A percentile compares a stretch with the other conserved stretches of the same genome.
phyloP scores from a whole-genome alignment of 345 rosid genomes.

The Clarkia xantiana region DNA sequence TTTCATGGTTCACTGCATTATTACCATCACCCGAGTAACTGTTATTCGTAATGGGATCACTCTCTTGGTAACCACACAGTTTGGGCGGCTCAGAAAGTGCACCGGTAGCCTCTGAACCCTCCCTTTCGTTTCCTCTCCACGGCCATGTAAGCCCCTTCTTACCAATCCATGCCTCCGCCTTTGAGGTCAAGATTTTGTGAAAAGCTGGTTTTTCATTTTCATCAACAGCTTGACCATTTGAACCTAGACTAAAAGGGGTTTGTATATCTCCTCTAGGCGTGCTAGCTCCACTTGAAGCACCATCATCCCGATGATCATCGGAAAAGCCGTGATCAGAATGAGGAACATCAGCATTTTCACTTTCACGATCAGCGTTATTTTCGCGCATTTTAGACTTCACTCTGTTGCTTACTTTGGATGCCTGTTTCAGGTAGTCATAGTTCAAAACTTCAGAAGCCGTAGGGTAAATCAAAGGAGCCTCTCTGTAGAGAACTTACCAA shows the following conservation, averaged over 20 bases:
- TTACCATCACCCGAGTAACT: conserved; percentile 29
- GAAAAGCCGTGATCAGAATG: conserved; percentile 45
- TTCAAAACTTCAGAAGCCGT: conserved; percentile 2
- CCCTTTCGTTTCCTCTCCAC: conserved; percentile 82
- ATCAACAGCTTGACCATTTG: conserved; percentile 23
- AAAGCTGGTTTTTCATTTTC: conserved; percentile 60
- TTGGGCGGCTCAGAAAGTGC: too few relatives aligned
- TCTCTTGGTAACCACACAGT: conserved; percentile 35
- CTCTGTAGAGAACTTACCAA: conserved; percentile 44
- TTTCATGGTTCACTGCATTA: conserved; percentile 47
- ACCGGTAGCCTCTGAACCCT: conserved; percentile 34
- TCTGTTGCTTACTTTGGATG: conserved; percentile 69
- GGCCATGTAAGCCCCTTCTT: conserved; percentile 89
- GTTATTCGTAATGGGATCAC: conserved; percentile 28
- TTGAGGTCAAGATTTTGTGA: conserved; percentile 56
- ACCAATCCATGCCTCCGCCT: conserved; percentile 79
- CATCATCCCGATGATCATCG: conserved; percentile 74
- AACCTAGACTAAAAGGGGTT: conserved; percentile 49
- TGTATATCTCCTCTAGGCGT: conserved; percentile 69
- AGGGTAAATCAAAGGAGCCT: background rate
- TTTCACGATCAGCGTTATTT: conserved; percentile 39
- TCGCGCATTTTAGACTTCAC: conserved; percentile 72
- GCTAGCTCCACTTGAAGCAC: conserved; percentile 75
- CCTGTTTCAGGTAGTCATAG: conserved; percentile 31
- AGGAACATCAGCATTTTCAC: conserved; percentile 24